Conservation (phyloP, 2,329 filamentous ascomycete species). For the Cucurbitaria berberidis region DNA sequence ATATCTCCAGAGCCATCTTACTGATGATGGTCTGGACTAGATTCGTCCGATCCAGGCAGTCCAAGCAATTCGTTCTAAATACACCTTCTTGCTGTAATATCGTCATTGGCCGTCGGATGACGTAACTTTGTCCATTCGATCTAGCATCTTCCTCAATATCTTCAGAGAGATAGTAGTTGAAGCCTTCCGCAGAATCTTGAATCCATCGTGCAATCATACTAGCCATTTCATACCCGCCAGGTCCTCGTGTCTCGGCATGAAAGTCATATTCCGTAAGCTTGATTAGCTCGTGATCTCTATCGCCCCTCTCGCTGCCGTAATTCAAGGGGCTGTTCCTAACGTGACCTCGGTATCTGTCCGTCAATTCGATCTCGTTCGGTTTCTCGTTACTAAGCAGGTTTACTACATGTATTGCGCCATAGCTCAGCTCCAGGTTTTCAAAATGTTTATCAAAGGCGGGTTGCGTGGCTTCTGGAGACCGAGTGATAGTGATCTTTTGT, state of each 20-base stretch:
- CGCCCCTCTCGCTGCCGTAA: conserved; percentile 59
- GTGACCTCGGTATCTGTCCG: conserved; percentile 77
- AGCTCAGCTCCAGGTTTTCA: conserved; percentile 80
- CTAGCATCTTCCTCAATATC: conserved; percentile 64
- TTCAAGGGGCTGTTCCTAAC: conserved; percentile 77
- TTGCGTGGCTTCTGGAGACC: conserved; percentile 88
- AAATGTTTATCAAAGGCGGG: conserved; percentile 97
- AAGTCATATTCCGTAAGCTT: conserved; percentile 92
- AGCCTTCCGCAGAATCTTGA: conserved; percentile 78
- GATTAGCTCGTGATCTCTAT: conserved; percentile 74
- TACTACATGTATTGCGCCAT: conserved; percentile 89
- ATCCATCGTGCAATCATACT: conserved; percentile 81
- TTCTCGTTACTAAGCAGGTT: conserved; percentile 94
- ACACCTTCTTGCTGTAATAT: conserved; percentile 93
- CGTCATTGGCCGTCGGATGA: conserved; percentile 60
- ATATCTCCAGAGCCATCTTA: conserved; percentile 87
- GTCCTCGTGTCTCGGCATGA: conserved; percentile 88
- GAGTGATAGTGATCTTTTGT: conserved; percentile 90
- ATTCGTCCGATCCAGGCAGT: conserved; percentile 95
- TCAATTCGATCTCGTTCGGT: conserved; percentile 83
- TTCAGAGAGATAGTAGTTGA: conserved; percentile 90
- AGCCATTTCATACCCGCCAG: conserved; percentile 89
- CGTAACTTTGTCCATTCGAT: conserved; percentile 50
- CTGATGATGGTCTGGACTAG: conserved; percentile 95
- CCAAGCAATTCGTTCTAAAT: conserved; percentile 93